These are phyloP conservation scores for Xylaria telfairii DNA, from an alignment of 495 filamentous ascomycete genomes.

Conservation along the genomic window DNA sequence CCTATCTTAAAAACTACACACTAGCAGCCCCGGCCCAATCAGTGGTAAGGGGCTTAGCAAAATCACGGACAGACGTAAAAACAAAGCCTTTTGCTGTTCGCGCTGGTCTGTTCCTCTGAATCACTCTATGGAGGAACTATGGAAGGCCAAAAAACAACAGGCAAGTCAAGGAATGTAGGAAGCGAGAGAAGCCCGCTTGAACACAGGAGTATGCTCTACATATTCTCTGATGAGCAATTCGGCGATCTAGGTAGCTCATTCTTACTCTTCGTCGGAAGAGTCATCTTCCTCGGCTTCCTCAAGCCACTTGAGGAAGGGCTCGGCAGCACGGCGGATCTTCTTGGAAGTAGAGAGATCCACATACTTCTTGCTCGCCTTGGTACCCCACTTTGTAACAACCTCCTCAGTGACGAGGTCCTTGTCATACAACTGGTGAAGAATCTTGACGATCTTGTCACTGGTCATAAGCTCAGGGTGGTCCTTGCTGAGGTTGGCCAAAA, in stretches of 20 bases:
- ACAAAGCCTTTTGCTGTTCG: background rate
- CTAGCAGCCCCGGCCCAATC: background rate
- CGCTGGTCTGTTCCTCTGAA: slow-evolving; percentile 1
- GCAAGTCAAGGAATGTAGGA: slow-evolving; percentile 8
- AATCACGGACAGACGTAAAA: background rate
- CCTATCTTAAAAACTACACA: background rate
- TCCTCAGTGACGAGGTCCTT: slow-evolving; percentile 87
- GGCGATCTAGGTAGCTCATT: background rate
- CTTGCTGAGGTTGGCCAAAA: slow-evolving; percentile 70
- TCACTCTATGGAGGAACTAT: background rate
- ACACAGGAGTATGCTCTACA: background rate
- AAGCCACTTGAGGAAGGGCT: slow-evolving; percentile 94
- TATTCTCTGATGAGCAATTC: background rate
- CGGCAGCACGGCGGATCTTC: slow-evolving; percentile 93
- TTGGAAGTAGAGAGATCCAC: slow-evolving; percentile 87
- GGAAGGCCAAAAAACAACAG: background rate
- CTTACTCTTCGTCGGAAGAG: slow-evolving; percentile 64
- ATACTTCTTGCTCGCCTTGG: slow-evolving; percentile 96
- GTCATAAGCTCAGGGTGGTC: slow-evolving; percentile 76
- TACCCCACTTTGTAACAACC: slow-evolving; percentile 86
- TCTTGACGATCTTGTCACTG: slow-evolving; percentile 73
- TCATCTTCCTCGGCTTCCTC: slow-evolving; percentile 89
- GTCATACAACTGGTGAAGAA: slow-evolving; percentile 86
- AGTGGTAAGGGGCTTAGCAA: background rate
- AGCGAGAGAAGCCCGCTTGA: background rate